Conservation (phyloP, 306 rosid species). For the Cucurbita argyrosperma region DNA sequence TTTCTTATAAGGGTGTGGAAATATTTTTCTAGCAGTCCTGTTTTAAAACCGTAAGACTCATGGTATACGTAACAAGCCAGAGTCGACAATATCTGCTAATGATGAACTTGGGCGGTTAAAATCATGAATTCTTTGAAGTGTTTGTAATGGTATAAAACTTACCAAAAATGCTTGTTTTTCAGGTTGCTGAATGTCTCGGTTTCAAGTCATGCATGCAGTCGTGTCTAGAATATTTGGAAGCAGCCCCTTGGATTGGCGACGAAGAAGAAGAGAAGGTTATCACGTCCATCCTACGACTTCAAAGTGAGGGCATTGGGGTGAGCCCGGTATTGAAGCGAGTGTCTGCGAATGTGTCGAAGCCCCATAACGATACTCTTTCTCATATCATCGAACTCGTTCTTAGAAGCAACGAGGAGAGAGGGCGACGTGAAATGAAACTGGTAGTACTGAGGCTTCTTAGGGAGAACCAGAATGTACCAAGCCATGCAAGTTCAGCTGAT, state of each 20-base stretch:
- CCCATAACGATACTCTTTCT: constrained; percentile 54
- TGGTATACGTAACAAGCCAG: too few species aligned
- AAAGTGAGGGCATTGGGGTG: constrained; percentile 53
- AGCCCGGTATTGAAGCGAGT: constrained; percentile 77
- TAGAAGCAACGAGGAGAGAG: constrained; percentile 71
- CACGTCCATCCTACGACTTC: constrained; percentile 57
- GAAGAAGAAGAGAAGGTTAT: constrained; percentile 90
- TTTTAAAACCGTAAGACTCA: too few species aligned
- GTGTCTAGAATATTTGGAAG: constrained; percentile 84
- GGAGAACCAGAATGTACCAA: constrained; percentile 47
- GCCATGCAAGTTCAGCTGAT: constrained; percentile 31
- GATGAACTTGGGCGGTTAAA: too few species aligned
- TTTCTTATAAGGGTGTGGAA: too few species aligned
- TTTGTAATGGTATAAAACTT: not conserved
- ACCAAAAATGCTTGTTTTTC: constrained; percentile 17
- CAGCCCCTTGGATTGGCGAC: constrained; percentile 92
- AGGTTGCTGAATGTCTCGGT: constrained; percentile 79
- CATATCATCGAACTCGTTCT: constrained; percentile 75
- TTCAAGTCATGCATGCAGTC: constrained; percentile 67
- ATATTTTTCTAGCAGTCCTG: too few species aligned
- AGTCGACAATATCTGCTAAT: too few species aligned
- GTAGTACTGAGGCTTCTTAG: constrained; percentile 69
- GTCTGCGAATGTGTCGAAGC: constrained; percentile 46
- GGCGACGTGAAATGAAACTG: constrained; percentile 85
- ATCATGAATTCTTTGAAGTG: not conserved